phyloP scores from a whole-genome alignment of 2,329 filamentous ascomycete genomes.

The Epichloe elymi region DNA sequence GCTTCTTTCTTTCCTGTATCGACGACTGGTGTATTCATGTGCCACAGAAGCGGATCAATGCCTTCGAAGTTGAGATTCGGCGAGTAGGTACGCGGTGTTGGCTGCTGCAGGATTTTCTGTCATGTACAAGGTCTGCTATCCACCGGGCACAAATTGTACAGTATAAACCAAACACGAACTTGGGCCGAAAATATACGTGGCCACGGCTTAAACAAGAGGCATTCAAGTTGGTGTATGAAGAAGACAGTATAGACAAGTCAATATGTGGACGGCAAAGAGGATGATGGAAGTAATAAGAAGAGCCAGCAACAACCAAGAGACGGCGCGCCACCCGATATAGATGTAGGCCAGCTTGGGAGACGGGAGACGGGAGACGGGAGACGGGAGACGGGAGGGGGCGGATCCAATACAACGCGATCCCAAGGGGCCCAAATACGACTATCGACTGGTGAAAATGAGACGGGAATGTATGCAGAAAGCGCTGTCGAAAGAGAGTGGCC shows the following conservation, averaged over 20 bases:
- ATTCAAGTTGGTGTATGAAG: background rate
- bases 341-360: constrained; percentile 3
- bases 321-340: constrained; percentile 2
- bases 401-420: constrained; percentile 4
- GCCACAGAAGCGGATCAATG: background rate
- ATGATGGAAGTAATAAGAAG: background rate
- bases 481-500: constrained; percentile 9
- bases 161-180: constrained; percentile 1
- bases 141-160: background rate
- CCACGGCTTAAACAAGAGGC: background rate
- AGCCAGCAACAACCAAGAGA: background rate
- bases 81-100: constrained; percentile 1
- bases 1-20: background rate
- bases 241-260: background rate
- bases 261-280: background rate
- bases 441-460: background rate
- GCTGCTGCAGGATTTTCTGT: background rate
- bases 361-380: background rate
- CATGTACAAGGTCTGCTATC: background rate
- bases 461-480: constrained; percentile 8
- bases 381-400: constrained; percentile 2
- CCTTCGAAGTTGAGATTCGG: background rate
- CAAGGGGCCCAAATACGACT: constrained; percentile 1
- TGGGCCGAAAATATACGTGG: constrained; percentile 5
- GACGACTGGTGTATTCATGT: background rate